Base-by-base conservation (phyloP, 805 yeast genomes). In the Zygotorulaspora danielsina region DNA sequence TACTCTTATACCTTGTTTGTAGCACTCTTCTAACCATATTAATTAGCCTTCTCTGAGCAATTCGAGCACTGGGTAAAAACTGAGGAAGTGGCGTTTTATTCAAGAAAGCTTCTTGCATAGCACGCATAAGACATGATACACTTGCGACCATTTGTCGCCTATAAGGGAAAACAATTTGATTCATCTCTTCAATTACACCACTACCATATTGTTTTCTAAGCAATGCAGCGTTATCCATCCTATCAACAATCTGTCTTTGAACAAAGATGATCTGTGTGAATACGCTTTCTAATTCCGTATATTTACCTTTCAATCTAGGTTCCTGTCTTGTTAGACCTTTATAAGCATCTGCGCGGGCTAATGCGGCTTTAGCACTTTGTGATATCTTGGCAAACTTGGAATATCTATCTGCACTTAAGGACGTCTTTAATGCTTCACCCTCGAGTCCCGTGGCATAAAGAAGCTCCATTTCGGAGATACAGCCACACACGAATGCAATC, bases 71-170 rank as follows among this genome's bases (percentile, higher is more conserved):
- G 2, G 78, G 78, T 13, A 73, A 39, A 48, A 62, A 72, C 44
- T 72, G 78, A 2, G 79, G 78, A 19, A 74, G 39, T 2, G 78
- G 78, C 1, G 66, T 52, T 42, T 72, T 73, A 30, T 61, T 69
- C 5, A 52, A 34, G n/a, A 72, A 50, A 0, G 76, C 73, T 26
- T 64, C 65, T 40, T 70, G 69, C 10, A 72, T 57, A 6, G 73
- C 69, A 27, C 73, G 61, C 50, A 72, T 50, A 3, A 61, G 39
- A 35, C 65, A 58, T 12, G 61, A 54, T 27, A 73, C 44, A 6
- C 72, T 63, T 6, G 71, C 76, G 4, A 65, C 65, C 7, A 66
- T 44, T 39, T 73, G 75, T 36, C 76, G 54, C 50, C 77, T 57
- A 42, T 73, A 71, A 0, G 69, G 65, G 41, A 64, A 55, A 2